Conservation (phyloP, 192 early-diverging fungal genomes). For the Linderina pennispora region DNA sequence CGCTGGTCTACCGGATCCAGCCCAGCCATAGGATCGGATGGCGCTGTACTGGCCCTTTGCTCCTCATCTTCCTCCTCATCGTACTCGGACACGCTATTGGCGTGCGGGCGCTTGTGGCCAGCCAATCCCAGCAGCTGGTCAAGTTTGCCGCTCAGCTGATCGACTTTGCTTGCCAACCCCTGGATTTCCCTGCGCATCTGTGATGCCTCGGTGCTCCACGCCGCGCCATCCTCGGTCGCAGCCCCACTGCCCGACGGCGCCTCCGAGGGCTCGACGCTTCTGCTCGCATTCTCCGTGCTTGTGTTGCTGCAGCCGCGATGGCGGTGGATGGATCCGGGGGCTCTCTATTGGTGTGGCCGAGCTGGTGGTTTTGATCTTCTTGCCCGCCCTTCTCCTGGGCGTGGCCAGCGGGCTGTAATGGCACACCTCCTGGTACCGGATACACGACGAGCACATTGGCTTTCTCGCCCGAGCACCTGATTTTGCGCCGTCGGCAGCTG, state of each 20-base stretch:
- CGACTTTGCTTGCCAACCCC: constrained; percentile 23
- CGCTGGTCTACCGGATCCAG: too few species aligned
- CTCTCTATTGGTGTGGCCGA: neutral
- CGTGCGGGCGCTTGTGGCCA: constrained; percentile 4
- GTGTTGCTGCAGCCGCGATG: too few species aligned
- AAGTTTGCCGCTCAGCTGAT: constrained; percentile 23
- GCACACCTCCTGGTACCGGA: constrained; percentile 40
- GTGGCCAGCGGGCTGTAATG: constrained; percentile 47
- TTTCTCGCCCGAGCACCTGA: constrained; percentile 45
- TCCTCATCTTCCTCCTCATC: neutral
- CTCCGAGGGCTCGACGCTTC: too few species aligned
- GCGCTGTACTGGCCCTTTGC: neutral
- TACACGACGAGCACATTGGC: constrained; percentile 44
- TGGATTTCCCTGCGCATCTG: constrained; percentile 19
- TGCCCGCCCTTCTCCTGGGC: constrained; percentile 32
- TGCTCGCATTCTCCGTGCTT: too few species aligned
- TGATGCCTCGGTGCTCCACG: constrained; percentile 13
- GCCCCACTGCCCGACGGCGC: too few species aligned
- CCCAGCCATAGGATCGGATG: neutral
- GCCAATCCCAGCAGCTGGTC: constrained; percentile 15
- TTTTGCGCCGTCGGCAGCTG: constrained; percentile 44
- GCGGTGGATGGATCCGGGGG: too few species aligned
- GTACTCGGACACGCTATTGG: neutral
- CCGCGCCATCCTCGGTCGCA: too few species aligned
- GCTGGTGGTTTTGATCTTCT: constrained; percentile 5